A percentile compares a stretch with the other conserved stretches of the same genome.
Evolutionary conservation across 495 filamentous ascomycete species (phyloP).

Genomic region (Penicillium tannophilum): DNA sequence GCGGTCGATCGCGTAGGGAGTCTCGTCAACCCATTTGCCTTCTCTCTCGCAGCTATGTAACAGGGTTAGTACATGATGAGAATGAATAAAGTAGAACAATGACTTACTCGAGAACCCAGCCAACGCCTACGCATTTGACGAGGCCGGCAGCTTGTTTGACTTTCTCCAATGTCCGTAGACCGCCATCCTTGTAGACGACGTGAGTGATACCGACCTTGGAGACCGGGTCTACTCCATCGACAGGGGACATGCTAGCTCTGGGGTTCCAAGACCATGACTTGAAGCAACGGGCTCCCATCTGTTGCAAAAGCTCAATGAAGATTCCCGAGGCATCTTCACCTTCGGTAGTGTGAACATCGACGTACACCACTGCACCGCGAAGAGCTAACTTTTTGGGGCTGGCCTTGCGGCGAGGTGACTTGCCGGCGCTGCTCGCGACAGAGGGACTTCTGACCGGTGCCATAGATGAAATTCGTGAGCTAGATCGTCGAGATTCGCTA

Average conservation of each 20-base stretch:
- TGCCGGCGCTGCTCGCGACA: slow-evolving; percentile 31
- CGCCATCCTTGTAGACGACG: slow-evolving; percentile 93
- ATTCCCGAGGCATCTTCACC: slow-evolving; percentile 83
- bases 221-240: slow-evolving; percentile 29
- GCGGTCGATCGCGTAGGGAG: slow-evolving; percentile 70
- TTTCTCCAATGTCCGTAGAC: slow-evolving; percentile 83
- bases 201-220: slow-evolving; percentile 85
- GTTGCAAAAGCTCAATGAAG: slow-evolving; percentile 77
- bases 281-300: slow-evolving; percentile 85
- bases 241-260: slow-evolving; percentile 39
- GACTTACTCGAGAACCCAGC: slow-evolving; percentile 84
- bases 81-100: not conserved
- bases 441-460: slow-evolving; percentile 19
- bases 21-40: slow-evolving; percentile 72
- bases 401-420: slow-evolving; percentile 32
- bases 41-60: slow-evolving; percentile 72
- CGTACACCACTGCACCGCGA: slow-evolving; percentile 78
- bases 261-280: slow-evolving; percentile 88
- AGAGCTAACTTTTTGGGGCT: slow-evolving; percentile 41
- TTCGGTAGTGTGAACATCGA: slow-evolving; percentile 91
- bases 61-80: not conserved
- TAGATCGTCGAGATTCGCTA: slow-evolving; percentile 19
- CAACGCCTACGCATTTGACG: slow-evolving; percentile 82
- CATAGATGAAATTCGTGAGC: slow-evolving; percentile 10
- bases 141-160: slow-evolving; percentile 72